Evolutionary conservation across 768 basidiomycete species (phyloP), one percentile per base, ranked within the genome.

Genomic region (Panaeolus cyanescens): DNA sequence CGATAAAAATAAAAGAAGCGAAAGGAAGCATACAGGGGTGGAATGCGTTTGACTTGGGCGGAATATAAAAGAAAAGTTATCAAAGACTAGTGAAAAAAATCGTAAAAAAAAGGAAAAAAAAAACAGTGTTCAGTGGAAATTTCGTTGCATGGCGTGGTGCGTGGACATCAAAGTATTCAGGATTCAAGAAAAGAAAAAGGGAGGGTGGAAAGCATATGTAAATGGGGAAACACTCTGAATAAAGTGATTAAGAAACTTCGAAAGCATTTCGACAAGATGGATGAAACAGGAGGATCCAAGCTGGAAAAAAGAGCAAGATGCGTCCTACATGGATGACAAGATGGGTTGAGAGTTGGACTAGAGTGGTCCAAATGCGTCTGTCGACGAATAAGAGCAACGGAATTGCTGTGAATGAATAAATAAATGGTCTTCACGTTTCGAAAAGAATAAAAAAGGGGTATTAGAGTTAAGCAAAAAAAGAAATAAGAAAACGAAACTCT

Each of bases 221-320:
- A 39, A 39, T 39, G 0, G 8, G 30, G 39, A 50, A 25, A 28
- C 45, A 50, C 45, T 50, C 45, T 50, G 39, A 42, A 28, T 50
- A 25, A 25, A 28, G 45, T 25, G 45, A 25, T 42, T 32, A 64
- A 54, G 28, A 36, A 62, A 61, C 53, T 50, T 37, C 33, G 42
- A 59, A 55, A 60, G 55, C 59, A 63, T 60, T 58, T 58, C 39
- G 54, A 64, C 61, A 67, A 61, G 59, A 61, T 50, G 57, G 36
- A 34, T 60, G 31, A 30, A 32, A 32, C 28, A 20, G 34, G 32
- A 37, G 45, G 50, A 20, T 39, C 55, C n/a, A 45, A 45, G 40
- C 42, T n/a, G n/a, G n/a, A n/a, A n/a, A n/a, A n/a, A n/a, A n/a
- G n/a, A n/a, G n/a, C n/a, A n/a, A n/a, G n/a, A n/a, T n/a, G 19